These are phyloP conservation scores for Plasmodium knowlesi DNA, from an alignment of 169 alveolate genomes.

Conservation along the genomic window DNA sequence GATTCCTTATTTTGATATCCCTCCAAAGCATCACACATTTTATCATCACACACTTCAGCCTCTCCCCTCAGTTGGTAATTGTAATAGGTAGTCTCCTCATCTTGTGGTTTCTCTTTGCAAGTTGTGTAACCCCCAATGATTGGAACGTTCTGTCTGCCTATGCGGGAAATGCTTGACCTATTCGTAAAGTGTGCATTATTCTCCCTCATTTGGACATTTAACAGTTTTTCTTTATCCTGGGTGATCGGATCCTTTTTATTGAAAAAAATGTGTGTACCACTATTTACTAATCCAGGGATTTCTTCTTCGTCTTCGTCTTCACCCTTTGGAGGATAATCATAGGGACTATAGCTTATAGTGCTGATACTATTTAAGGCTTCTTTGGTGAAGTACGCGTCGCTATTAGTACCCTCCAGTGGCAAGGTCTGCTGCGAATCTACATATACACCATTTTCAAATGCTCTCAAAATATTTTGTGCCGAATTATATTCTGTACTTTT, in stretches of 20 bases:
- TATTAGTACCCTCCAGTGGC: background rate
- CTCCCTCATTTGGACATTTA: background rate
- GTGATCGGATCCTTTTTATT: background rate
- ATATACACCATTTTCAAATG: slow-evolving; percentile 9
- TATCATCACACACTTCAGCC: background rate
- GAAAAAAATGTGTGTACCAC: background rate
- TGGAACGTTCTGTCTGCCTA: background rate
- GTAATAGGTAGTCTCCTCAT: background rate
- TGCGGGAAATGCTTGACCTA: background rate
- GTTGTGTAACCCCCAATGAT: background rate
- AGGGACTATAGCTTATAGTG: background rate
- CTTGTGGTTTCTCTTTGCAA: background rate
- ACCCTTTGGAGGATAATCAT: background rate
- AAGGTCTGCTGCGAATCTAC: slow-evolving; percentile 14
- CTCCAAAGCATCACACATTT: background rate
- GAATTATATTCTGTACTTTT: slow-evolving; percentile 13
- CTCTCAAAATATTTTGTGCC: slow-evolving; percentile 28
- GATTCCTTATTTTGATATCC: background rate
- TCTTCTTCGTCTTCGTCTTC: too few species aligned
- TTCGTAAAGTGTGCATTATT: background rate
- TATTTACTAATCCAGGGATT: background rate
- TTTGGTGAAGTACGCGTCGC: background rate
- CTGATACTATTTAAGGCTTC: background rate
- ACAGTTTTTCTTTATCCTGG: background rate
- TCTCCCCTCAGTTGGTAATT: background rate